These are phyloP conservation scores for Fusarium phyllophilum DNA, from an alignment of 2,329 filamentous ascomycete genomes.

Conservation along the genomic window DNA sequence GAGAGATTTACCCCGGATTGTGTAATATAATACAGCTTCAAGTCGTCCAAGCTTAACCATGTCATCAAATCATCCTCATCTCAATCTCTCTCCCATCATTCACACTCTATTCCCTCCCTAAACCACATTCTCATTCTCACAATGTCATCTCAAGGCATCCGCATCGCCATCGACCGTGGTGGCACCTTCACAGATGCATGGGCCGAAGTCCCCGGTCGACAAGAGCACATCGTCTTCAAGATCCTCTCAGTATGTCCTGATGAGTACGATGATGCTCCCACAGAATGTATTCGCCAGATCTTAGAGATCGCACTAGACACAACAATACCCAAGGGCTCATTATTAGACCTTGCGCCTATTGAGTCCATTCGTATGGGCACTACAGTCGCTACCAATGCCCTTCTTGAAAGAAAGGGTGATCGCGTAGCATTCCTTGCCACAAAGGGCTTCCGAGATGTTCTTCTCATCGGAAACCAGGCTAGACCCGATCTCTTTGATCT, in stretches of 20 bases:
- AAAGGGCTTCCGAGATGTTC: constrained; percentile 76
- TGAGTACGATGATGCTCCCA: constrained; percentile 78
- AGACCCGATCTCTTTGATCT: constrained; percentile 79
- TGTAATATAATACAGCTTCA: constrained; percentile 32
- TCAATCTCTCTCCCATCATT: background rate
- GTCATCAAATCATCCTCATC: background rate
- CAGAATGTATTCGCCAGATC: constrained; percentile 73
- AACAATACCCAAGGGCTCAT: constrained; percentile 47
- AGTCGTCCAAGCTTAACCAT: constrained; percentile 1
- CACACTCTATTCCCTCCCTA: background rate
- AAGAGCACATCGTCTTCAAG: constrained; percentile 42
- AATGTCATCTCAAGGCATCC: constrained; percentile 40
- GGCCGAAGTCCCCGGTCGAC: constrained; percentile 34
- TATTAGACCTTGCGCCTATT: constrained; percentile 50
- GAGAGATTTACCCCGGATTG: background rate
- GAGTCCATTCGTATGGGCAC: constrained; percentile 85
- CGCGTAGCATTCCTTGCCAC: constrained; percentile 76
- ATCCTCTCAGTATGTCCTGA: constrained; percentile 66
- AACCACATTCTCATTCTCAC: background rate
- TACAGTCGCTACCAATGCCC: constrained; percentile 79
- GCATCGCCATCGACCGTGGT: constrained; percentile 45
- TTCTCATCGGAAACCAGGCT: constrained; percentile 79
- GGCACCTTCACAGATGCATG: constrained; percentile 45
- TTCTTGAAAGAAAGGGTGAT: constrained; percentile 80
- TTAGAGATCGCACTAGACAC: constrained; percentile 48